These are phyloP conservation scores for Ogataea hybrid DNA, from an alignment of 1,139 yeast species.

Conservation along the genomic window DNA sequence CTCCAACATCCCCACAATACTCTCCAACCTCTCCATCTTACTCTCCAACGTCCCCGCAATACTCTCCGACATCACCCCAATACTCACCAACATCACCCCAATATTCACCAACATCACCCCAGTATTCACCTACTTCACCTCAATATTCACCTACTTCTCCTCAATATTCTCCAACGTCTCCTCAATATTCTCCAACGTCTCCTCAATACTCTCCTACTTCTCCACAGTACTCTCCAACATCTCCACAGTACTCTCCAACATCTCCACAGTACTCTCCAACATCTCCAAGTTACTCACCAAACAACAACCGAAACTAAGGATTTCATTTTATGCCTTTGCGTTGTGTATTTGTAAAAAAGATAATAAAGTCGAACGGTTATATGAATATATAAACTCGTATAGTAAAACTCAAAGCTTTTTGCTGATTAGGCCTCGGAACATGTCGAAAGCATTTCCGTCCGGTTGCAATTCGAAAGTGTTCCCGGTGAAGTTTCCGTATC, in stretches of 20 bases:
- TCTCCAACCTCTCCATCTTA: no score
- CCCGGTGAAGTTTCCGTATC: slow-evolving; percentile 46
- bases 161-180: slow-evolving; percentile 59
- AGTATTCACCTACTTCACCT: no score
- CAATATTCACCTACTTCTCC: no score
- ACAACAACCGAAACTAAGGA: slow-evolving; percentile 17
- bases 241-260: slow-evolving; percentile 55
- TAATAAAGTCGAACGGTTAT: slow-evolving; percentile 8
- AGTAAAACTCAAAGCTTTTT: slow-evolving; percentile 37
- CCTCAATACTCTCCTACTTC: slow-evolving; percentile 68
- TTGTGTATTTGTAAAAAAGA: slow-evolving; percentile 15
- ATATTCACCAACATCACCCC: slow-evolving; percentile 58
- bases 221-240: slow-evolving; percentile 53
- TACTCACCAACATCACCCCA: slow-evolving; percentile 52
- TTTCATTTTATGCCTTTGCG: slow-evolving; percentile 13
- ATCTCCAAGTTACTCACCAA: slow-evolving; percentile 55
- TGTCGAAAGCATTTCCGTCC: slow-evolving; percentile 96
- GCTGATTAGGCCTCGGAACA: slow-evolving; percentile 87
- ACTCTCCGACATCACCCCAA: slow-evolving; percentile 58
- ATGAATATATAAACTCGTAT: not conserved
- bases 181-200: slow-evolving; percentile 56
- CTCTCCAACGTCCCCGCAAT: slow-evolving; percentile 70
- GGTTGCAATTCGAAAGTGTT: slow-evolving; percentile 76
- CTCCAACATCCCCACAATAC: slow-evolving; percentile 69
- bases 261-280: slow-evolving; percentile 65